A percentile compares a stretch with the other conserved stretches of the same genome.
These are phyloP conservation scores for Pythium pyrilobum DNA, from an alignment of 352 stramenopile genomes.

Conservation along the genomic window DNA sequence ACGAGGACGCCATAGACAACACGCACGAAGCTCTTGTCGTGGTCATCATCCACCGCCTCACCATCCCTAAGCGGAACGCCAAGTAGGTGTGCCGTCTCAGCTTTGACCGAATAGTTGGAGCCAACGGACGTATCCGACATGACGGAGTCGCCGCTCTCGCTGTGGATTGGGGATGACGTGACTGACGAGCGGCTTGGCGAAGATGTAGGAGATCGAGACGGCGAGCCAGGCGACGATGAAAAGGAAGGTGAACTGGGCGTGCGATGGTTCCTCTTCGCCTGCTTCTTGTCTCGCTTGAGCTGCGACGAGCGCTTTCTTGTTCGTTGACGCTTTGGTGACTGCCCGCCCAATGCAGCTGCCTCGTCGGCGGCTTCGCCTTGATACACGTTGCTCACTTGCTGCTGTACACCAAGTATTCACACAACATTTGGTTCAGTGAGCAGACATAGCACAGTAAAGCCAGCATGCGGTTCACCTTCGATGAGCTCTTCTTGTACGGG, in stretches of 20 bases:
- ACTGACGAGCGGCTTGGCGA: slow-evolving; percentile 39
- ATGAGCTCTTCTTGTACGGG: slow-evolving; percentile 87
- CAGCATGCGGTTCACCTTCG: slow-evolving; percentile 35
- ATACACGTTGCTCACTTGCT: slow-evolving; percentile 74
- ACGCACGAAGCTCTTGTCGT: slow-evolving; percentile 54
- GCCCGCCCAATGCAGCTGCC: slow-evolving; percentile 64
- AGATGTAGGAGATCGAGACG: slow-evolving; percentile 57
- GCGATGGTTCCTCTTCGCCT: slow-evolving; percentile 61
- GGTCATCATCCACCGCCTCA: slow-evolving; percentile 41
- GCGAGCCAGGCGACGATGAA: slow-evolving; percentile 61
- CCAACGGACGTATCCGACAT: slow-evolving; percentile 52
- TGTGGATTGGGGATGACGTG: slow-evolving; percentile 59
- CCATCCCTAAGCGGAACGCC: slow-evolving; percentile 69
- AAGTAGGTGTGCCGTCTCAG: slow-evolving; percentile 70
- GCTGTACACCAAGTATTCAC: slow-evolving; percentile 7
- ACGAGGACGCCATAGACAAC: slow-evolving; percentile 73
- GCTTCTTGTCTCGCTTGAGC: slow-evolving; percentile 72
- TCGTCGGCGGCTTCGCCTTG: slow-evolving; percentile 83
- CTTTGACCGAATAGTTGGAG: slow-evolving; percentile 77
- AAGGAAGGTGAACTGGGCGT: slow-evolving; percentile 65
- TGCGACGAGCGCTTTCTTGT: slow-evolving; percentile 84
- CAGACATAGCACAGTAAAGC: background rate
- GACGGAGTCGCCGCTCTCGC: slow-evolving; percentile 52
- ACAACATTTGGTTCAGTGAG: background rate
- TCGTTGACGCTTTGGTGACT: slow-evolving; percentile 75